These are phyloP conservation scores for Eutypella sp. DNA, from an alignment of 2,329 filamentous ascomycete genomes.

Conservation along the genomic window DNA sequence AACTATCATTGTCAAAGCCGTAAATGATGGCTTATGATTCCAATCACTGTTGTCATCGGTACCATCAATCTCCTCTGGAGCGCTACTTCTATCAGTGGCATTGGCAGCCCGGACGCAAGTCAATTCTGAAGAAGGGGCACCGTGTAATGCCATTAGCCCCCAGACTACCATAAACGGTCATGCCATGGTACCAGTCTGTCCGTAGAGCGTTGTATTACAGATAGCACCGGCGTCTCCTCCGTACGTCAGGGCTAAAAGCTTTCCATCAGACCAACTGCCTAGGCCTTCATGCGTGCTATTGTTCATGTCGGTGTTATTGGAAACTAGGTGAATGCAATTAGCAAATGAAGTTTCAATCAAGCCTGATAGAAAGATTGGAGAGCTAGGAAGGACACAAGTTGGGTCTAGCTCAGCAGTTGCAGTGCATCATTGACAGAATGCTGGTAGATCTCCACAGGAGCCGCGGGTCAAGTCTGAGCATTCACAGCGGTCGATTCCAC, in stretches of 20 bases:
- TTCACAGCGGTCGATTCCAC: neutral
- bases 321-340: neutral
- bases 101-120: neutral
- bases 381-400: neutral
- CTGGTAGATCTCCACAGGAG: neutral
- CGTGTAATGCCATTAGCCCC: neutral
- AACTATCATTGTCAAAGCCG: neutral
- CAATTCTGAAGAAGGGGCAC: neutral
- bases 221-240: neutral
- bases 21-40: neutral
- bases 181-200: constrained; percentile 1
- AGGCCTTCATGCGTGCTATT: neutral
- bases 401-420: neutral
- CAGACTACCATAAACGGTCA: constrained; percentile 3
- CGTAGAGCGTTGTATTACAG: neutral
- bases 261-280: neutral
- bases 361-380: neutral
- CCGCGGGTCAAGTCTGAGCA: neutral
- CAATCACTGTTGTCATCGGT: neutral
- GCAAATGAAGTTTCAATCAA: no score
- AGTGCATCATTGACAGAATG: neutral
- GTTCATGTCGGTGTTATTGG: neutral
- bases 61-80: neutral
- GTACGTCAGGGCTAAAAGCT: neutral
- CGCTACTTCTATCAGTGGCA: neutral